Evolutionary conservation across 2,329 filamentous ascomycete species (phyloP), one percentile per base, ranked within the genome.

Genomic region (Alternaria triticina): DNA sequence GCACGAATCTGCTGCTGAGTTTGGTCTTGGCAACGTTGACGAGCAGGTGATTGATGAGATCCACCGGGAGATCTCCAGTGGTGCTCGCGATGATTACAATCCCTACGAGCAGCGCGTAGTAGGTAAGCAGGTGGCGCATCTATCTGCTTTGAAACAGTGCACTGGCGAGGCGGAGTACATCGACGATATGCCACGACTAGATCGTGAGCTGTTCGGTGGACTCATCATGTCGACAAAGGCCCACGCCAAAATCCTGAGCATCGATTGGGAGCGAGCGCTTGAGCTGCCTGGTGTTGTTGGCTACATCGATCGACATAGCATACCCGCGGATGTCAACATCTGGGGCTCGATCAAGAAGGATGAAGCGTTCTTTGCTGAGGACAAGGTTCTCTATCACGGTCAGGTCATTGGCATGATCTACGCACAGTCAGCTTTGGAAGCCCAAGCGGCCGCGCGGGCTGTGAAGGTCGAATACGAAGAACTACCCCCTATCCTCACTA

Each of bases 111-210:
- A 96, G 75, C 90, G 90, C 54, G 86, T 96, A 17, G 86, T 97
- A 1, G 95, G 96, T 54, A 95, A 95, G 77, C 88, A 93, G 20
- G 90, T 91, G 44, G 90, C 91, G 20, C 95, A 98, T 74, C 86
- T 97, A 13, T 93, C 95, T 0, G 94, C 95, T 0, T 79, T 98
- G 74, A 97, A 97, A 81, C 95, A 98, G 80, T 92, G 90, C 7
- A 96, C 93, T 1, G 95, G 95, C 57, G 93, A 97, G 80, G 95
- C 95, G 2, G 92, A 97, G 71, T 98, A 98, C 71, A 96, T 94
- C 0, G 95, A 98, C 72, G 95, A 98, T 70, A 96, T 97, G 25
- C 94, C 94, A 3, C 85, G 88, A 0, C 83, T 93, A 67, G 91
- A 90, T 77, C 96, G 96, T 63, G 94, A 97, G 79, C 85, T 98